phyloP scores from a whole-genome alignment of 108 stramenopile species.

The Cyclostephanos invisitatus region DNA sequence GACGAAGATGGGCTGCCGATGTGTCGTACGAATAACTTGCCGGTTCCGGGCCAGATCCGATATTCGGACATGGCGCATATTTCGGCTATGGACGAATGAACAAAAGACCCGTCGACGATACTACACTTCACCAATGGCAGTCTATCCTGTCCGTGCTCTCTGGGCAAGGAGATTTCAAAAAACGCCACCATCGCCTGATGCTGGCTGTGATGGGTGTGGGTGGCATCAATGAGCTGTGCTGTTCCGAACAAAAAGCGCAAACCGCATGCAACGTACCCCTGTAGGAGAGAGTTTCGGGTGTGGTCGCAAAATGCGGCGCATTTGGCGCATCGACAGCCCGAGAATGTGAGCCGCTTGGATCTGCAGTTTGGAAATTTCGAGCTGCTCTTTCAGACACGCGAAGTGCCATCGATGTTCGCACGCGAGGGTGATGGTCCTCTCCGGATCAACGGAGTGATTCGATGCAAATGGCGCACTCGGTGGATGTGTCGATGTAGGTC shows the following conservation, averaged over 20 bases:
- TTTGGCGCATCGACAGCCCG: conserved; percentile 73
- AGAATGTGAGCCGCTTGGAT: conserved; percentile 54
- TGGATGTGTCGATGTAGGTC: conserved; percentile 54
- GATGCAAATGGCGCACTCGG: conserved; percentile 74
- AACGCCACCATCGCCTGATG: neutral
- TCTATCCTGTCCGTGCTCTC: no score
- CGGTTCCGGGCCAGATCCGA: conserved; percentile 99
- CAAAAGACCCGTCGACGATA: no score
- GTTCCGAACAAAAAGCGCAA: neutral
- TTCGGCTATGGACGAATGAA: conserved; percentile 70
- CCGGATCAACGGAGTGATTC: conserved; percentile 31
- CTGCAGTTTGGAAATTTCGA: conserved; percentile 51
- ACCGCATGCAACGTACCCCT: conserved; percentile 13
- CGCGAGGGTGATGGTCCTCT: conserved; percentile 44
- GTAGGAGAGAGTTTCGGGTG: conserved; percentile 23
- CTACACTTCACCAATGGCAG: no score
- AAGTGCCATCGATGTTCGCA: conserved; percentile 72
- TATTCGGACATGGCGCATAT: conserved; percentile 98
- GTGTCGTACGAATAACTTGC: conserved; percentile 97
- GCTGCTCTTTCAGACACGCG: conserved; percentile 55
- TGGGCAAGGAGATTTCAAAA: conserved; percentile 14
- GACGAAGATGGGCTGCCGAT: conserved; percentile 96
- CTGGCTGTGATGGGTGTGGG: neutral
- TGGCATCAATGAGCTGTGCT: neutral
- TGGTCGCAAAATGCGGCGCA: conserved; percentile 60